Percentiles rank a stretch among this genome's conserved stretches.
Conservation (phyloP, 78 protist species). For the Protostelium mycophagum region DNA sequence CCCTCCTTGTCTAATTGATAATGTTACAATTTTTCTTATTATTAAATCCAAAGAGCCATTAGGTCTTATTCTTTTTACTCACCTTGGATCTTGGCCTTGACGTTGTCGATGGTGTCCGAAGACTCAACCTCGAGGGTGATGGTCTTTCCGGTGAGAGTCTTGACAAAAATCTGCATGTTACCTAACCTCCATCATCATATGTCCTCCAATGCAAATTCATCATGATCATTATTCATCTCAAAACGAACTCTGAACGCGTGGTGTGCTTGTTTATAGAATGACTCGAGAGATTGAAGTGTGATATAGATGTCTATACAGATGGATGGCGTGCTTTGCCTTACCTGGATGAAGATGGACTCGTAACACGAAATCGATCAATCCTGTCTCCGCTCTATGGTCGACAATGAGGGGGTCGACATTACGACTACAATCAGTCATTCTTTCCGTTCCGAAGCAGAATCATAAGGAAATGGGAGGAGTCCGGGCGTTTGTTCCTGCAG, state of each 20-base stretch:
- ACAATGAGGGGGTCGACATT: not conserved
- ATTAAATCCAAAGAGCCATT: not conserved
- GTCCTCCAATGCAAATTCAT: not conserved
- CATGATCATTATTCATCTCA: not conserved
- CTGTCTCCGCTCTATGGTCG: not conserved
- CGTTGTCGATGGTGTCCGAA: slow-evolving; percentile 94
- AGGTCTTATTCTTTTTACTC: not conserved
- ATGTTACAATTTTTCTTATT: not conserved
- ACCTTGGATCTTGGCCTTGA: slow-evolving; percentile 97
- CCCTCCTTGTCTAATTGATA: slow-evolving; percentile 62
- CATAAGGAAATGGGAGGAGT: too few species aligned
- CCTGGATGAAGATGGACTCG: not conserved
- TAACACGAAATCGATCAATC: not conserved
- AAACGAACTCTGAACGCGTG: not conserved
- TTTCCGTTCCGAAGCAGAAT: too few species aligned
- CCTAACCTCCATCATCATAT: not conserved
- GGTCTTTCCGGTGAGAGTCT: slow-evolving; percentile 98
- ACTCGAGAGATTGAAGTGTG: not conserved
- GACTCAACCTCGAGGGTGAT: slow-evolving; percentile 97
- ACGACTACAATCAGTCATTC: not conserved
- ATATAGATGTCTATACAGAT: not conserved
- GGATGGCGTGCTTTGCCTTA: not conserved
- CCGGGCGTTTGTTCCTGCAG: too few species aligned
- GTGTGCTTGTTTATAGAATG: not conserved
- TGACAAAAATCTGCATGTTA: slow-evolving; percentile 94